phyloP scores from a whole-genome alignment of 1,284 basidiomycete species.

The Ganoderma lingzhi region DNA sequence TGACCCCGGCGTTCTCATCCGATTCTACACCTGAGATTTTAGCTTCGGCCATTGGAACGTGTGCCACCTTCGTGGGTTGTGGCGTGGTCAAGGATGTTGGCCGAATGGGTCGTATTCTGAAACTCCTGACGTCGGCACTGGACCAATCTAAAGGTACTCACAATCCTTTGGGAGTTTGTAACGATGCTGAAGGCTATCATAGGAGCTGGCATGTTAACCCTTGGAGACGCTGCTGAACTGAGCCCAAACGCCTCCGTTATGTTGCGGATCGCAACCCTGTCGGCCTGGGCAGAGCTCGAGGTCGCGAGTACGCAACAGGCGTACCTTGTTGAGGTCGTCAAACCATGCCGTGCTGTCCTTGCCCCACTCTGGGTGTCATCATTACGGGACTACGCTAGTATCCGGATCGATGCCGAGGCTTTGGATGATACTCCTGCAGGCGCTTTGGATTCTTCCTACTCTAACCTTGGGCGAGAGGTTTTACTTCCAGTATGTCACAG shows the following conservation, averaged over 20 bases:
- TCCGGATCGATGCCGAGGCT: slow-evolving; percentile 90
- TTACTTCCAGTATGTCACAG: slow-evolving; percentile 77
- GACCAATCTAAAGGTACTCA: slow-evolving; percentile 84
- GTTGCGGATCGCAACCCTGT: slow-evolving; percentile 92
- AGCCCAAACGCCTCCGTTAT: slow-evolving; percentile 96
- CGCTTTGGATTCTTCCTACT: slow-evolving; percentile 84
- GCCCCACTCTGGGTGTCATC: slow-evolving; percentile 90
- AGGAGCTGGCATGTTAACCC: slow-evolving; percentile 86
- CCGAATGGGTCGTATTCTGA: slow-evolving; percentile 95
- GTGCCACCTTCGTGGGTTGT: slow-evolving; percentile 94
- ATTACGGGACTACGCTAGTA: slow-evolving; percentile 91
- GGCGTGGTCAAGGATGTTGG: slow-evolving; percentile 93
- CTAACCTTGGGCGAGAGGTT: slow-evolving; percentile 90
- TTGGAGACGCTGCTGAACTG: slow-evolving; percentile 89
- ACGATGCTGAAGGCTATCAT: slow-evolving; percentile 9
- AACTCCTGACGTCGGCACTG: slow-evolving; percentile 87
- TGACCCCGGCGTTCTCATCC: slow-evolving; percentile 96
- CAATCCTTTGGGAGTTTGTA: slow-evolving; percentile 3
- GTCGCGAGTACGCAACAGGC: slow-evolving; percentile 78
- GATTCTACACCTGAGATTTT: slow-evolving; percentile 97
- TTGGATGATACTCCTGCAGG: slow-evolving; percentile 70
- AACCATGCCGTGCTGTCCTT: slow-evolving; percentile 81
- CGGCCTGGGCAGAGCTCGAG: slow-evolving; percentile 96
- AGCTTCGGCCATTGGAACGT: slow-evolving; percentile 91
- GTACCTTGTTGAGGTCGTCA: slow-evolving; percentile 86